These are phyloP conservation scores for Pseudocercospora cruenta DNA, from an alignment of 2,329 filamentous ascomycete genomes.

Conservation along the genomic window DNA sequence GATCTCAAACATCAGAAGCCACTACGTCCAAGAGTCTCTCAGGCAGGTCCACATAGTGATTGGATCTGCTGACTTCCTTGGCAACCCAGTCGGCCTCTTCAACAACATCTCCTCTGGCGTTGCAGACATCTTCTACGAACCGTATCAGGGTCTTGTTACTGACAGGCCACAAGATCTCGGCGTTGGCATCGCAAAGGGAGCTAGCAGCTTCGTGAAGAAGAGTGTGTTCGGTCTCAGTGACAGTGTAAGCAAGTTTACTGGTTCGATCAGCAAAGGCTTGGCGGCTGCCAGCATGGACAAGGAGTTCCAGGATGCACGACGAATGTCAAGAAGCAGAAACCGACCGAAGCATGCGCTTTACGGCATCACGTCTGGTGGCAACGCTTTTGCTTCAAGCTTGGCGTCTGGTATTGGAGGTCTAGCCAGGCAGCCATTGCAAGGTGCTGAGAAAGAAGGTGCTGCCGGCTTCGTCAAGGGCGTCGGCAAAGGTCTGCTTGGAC, in stretches of 20 bases:
- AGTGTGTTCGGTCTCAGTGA: slow-evolving; percentile 97
- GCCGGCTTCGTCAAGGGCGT: slow-evolving; percentile 97
- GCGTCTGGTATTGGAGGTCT: slow-evolving; percentile 93
- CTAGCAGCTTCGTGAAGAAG: slow-evolving; percentile 97
- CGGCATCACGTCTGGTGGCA: slow-evolving; percentile 91
- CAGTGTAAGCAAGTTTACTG: slow-evolving; percentile 96
- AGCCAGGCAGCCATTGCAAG: slow-evolving; percentile 90
- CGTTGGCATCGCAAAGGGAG: slow-evolving; percentile 92
- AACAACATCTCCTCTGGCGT: slow-evolving; percentile 98
- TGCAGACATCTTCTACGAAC: slow-evolving; percentile 98
- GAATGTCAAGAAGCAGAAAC: slow-evolving; percentile 91
- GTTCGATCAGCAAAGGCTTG: slow-evolving; percentile 93
- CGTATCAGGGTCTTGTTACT: slow-evolving; percentile 95
- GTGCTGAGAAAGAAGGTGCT: slow-evolving; percentile 92
- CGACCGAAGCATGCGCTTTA: slow-evolving; percentile 96
- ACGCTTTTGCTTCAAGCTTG: slow-evolving; percentile 89
- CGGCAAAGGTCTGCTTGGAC: slow-evolving; percentile 87
- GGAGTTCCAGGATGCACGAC: slow-evolving; percentile 94
- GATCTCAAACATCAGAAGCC: slow-evolving; percentile 82
- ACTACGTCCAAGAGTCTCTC: slow-evolving; percentile 95
- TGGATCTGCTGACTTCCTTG: slow-evolving; percentile 94
- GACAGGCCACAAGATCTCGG: slow-evolving; percentile 95
- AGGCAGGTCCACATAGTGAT: slow-evolving; percentile 97
- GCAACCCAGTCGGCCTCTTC: slow-evolving; percentile 96
- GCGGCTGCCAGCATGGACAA: slow-evolving; percentile 96